Percentiles rank a stretch among this genome's conserved stretches.
phyloP scores from a whole-genome alignment of 2,329 filamentous ascomycete species.

The Drechslerella dactyloides region DNA sequence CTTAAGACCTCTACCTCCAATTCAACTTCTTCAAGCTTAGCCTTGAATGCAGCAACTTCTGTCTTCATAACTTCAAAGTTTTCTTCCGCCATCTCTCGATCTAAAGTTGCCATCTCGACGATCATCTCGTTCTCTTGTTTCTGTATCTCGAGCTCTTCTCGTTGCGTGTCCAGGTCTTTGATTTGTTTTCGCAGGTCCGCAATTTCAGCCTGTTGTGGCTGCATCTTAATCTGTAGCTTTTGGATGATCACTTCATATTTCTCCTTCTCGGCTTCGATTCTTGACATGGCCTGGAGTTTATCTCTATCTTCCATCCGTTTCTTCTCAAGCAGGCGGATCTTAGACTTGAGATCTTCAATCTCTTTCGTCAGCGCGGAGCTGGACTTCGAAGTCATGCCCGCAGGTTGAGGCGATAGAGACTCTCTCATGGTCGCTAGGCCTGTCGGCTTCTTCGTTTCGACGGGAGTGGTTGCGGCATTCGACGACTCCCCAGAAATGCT shows the following conservation, averaged over 20 bases:
- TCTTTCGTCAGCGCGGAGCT: conserved; percentile 67
- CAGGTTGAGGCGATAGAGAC: conserved; percentile 55
- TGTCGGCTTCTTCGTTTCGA: conserved; percentile 54
- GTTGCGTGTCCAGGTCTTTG: conserved; percentile 74
- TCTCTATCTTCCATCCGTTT: conserved; percentile 86
- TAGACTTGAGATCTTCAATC: conserved; percentile 86
- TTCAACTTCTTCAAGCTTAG: conserved; percentile 80
- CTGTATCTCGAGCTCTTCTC: conserved; percentile 73
- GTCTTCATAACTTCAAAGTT: conserved; percentile 80
- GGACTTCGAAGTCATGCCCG: conserved; percentile 43
- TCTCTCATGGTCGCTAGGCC: conserved; percentile 53
- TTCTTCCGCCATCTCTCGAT: conserved; percentile 96
- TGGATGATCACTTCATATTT: conserved; percentile 84
- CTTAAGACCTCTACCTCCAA: conserved; percentile 84
- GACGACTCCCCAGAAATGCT: conserved; percentile 39
- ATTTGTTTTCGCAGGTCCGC: conserved; percentile 75
- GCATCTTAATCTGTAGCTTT: conserved; percentile 72
- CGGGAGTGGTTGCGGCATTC: conserved; percentile 26
- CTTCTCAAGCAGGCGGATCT: conserved; percentile 83
- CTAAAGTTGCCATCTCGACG: conserved; percentile 84
- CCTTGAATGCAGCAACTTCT: conserved; percentile 78
- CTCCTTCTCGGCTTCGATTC: conserved; percentile 75
- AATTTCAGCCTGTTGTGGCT: conserved; percentile 81
- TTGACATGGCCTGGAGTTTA: conserved; percentile 78
- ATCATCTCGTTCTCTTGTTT: conserved; percentile 85